These are phyloP conservation scores for Xylariaceae sp. DNA, from an alignment of 2,329 filamentous ascomycete genomes.

Conservation along the genomic window DNA sequence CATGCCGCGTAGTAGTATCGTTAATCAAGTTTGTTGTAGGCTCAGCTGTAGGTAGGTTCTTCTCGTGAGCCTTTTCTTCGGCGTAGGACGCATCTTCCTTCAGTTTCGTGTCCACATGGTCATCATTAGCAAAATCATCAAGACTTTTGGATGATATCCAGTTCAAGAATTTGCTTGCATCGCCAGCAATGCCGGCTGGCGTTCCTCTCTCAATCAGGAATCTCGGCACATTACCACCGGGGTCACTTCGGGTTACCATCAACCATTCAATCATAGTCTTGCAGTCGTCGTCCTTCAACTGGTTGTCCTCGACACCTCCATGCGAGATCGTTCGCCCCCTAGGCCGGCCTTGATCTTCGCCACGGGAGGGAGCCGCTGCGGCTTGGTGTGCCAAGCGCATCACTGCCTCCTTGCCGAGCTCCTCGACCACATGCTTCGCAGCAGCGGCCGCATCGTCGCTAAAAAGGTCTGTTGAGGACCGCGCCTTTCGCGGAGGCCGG, in stretches of 20 bases:
- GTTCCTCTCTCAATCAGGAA: conserved; percentile 92
- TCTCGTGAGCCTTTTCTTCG: conserved; percentile 22
- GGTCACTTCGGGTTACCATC: conserved; percentile 87
- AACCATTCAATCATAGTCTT: conserved; percentile 72
- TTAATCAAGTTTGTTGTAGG: conserved; percentile 11
- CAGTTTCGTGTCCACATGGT: conserved; percentile 12
- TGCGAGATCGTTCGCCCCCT: conserved; percentile 19
- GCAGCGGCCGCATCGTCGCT: conserved; percentile 25
- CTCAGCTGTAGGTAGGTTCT: conserved; percentile 17
- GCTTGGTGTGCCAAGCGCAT: conserved; percentile 35
- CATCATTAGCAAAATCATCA: conserved; percentile 28
- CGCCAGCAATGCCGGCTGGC: conserved; percentile 71
- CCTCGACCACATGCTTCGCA: conserved; percentile 21
- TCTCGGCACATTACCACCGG: conserved; percentile 79
- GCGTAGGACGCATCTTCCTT: conserved; percentile 23
- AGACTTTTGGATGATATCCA: conserved; percentile 54
- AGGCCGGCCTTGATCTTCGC: conserved; percentile 28
- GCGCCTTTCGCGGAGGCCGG: conserved; percentile 35
- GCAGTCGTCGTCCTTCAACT: conserved; percentile 25
- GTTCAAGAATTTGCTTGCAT: conserved; percentile 76
- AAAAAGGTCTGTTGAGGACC: conserved; percentile 41
- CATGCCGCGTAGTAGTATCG: conserved; percentile 9
- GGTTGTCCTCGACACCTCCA: conserved; percentile 24
- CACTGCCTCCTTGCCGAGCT: conserved; percentile 37
- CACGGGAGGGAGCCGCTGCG: conserved; percentile 10